A percentile compares a stretch with the other conserved stretches of the same genome.
phyloP scores from a whole-genome alignment of 2,329 filamentous ascomycete species.

The Venturia asperata region DNA sequence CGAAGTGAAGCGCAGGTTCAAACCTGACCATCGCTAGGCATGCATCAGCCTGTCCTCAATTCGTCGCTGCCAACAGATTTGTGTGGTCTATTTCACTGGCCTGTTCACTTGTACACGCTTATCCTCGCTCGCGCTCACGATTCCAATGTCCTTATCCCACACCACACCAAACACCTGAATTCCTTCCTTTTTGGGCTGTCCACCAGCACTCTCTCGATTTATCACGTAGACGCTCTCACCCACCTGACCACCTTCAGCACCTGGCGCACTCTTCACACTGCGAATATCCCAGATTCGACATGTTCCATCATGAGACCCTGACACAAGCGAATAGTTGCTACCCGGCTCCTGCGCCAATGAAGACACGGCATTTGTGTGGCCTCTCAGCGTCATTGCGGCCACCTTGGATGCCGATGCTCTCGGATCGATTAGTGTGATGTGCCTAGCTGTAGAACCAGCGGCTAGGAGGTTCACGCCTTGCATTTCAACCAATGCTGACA shows the following conservation, averaged over 20 bases:
- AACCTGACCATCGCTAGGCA: not conserved
- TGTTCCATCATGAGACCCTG: conserved; percentile 85
- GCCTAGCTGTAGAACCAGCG: conserved; percentile 74
- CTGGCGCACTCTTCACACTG: conserved; percentile 56
- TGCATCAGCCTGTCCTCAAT: not conserved
- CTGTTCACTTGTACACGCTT: conserved; percentile 89
- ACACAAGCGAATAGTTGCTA: conserved; percentile 76
- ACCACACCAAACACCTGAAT: conserved; percentile 82
- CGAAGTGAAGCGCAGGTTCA: too few species aligned
- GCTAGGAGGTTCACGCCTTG: conserved; percentile 56
- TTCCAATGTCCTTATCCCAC: conserved; percentile 81
- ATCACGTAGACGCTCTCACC: conserved; percentile 73
- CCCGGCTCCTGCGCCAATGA: conserved; percentile 53
- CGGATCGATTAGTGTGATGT: conserved; percentile 90
- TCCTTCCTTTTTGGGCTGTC: conserved; percentile 59
- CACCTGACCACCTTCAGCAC: conserved; percentile 42
- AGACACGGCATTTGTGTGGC: conserved; percentile 70
- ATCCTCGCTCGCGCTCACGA: conserved; percentile 88
- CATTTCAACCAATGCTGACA: conserved; percentile 72
- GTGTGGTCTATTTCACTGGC: conserved; percentile 27
- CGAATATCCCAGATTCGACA: conserved; percentile 92
- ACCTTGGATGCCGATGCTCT: conserved; percentile 67
- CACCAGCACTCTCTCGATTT: conserved; percentile 58
- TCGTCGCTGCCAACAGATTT: not conserved
- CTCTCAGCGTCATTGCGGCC: conserved; percentile 81